Base-by-base conservation (phyloP, 2,329 filamentous ascomycete genomes). In the Tympanopsis confertula region DNA sequence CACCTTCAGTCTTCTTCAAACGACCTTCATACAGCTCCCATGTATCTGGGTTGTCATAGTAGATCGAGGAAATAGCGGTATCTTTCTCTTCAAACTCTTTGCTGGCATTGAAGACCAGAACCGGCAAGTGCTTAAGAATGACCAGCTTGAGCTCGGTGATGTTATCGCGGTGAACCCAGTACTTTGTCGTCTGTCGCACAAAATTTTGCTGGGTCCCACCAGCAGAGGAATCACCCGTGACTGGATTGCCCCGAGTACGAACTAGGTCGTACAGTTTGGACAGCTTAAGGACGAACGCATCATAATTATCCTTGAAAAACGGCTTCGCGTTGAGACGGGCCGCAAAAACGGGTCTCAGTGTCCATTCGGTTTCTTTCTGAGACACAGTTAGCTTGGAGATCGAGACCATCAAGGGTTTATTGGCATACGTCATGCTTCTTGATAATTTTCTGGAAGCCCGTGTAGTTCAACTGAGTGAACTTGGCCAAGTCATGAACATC, bases 281-380 rank as follows among this genome's bases (percentile, higher is more conserved):
- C 20, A 98, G 76, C 62, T 93, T 87, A 44, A 96, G 82, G 24
- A 98, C 85, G 42, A 94, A 93, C 20, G 82, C 83, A 63, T 98
- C 91, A 62, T 96, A 96, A 62, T 98, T 95, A 56, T 96, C 89
- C 58, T 94, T 93, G 71, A 94, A 98, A 62, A 98, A 98, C 1
- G 91, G 89, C 58, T 94, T 95, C 35, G 87, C 86, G 62, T 93
- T 94, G 53, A 98, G 75, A 41, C 89, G 79, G 30, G 88, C 82
- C 41, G 93, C 89, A 59, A 98, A 98, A n/a, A 93, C 86, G 20
- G 91, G 91, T 51, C 84, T 88, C 22, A 98, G 75, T 53, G 91
- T 79, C 87, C 89, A 94, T 42, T 78, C 73, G 1, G 91, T 98
- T 68, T 84, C 71, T 86, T 98, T 98, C 83, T 91, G 51, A 15